Percentiles rank a stretch among this genome's conserved stretches.
phyloP scores from a whole-genome alignment of 2,329 filamentous ascomycete genomes.

The Thielaviopsis musarum region DNA sequence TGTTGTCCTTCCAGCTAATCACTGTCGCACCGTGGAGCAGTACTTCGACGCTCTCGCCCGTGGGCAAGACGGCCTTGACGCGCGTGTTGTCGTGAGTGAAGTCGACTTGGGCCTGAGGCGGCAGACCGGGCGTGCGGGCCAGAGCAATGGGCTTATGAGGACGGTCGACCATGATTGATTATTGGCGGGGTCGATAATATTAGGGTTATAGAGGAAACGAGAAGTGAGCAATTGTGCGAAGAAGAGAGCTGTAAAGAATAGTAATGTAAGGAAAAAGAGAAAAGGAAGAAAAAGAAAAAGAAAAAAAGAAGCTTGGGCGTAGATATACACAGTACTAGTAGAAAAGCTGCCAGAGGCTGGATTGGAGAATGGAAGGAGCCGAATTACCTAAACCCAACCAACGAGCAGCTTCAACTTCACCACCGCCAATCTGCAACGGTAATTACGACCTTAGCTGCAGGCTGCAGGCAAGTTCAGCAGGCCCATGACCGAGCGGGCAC shows the following conservation, averaged over 20 bases:
- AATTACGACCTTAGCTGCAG: no score
- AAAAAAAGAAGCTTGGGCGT: background rate
- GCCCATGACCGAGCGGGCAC: no score
- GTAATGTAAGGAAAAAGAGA: background rate
- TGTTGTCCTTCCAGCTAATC: constrained; percentile 75
- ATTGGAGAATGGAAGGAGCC: background rate
- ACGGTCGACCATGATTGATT: constrained; percentile 54
- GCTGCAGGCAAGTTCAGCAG: no score
- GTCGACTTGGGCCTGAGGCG: constrained; percentile 60
- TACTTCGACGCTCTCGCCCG: constrained; percentile 72
- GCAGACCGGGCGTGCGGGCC: constrained; percentile 53
- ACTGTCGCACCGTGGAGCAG: constrained; percentile 88
- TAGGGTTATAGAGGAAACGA: background rate
- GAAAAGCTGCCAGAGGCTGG: background rate
- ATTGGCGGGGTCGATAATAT: background rate
- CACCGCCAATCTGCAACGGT: no score
- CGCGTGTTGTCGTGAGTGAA: constrained; percentile 54
- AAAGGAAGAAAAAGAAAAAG: background rate
- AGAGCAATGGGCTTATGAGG: constrained; percentile 68
- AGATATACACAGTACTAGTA: background rate
- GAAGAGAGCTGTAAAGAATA: background rate
- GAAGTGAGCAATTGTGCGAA: background rate
- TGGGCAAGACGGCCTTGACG: constrained; percentile 65
- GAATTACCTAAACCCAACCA: background rate
- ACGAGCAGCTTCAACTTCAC: background rate